A percentile compares a stretch with the other conserved stretches of the same genome.
Evolutionary conservation across 1,284 basidiomycete genomes (phyloP).

Genomic region (Trichosporon sp.): DNA sequence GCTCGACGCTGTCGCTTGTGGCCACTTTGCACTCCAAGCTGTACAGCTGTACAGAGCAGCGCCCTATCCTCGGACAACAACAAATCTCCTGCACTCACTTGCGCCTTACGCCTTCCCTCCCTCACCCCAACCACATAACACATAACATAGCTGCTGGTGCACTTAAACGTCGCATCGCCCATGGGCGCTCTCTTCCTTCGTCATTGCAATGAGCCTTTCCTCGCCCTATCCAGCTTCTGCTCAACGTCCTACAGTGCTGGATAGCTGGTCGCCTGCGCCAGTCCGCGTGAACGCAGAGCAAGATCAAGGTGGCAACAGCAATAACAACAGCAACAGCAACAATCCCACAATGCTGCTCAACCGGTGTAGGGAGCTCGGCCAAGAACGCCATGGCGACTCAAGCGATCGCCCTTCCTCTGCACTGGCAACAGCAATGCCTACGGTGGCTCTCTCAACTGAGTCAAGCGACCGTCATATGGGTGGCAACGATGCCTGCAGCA

Average conservation of each 20-base stretch:
- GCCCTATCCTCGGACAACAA: not conserved
- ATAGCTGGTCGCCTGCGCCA: not conserved
- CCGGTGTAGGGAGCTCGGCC: not conserved
- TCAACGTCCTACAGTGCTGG: not conserved
- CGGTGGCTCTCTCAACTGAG: not conserved
- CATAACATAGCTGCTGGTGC: not conserved
- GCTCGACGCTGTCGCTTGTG: not conserved
- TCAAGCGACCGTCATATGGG: not conserved
- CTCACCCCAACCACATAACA: not conserved
- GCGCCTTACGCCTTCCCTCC: not conserved
- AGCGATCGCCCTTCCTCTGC: not conserved
- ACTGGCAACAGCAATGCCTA: not conserved
- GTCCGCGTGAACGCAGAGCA: not conserved
- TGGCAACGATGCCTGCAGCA: not conserved
- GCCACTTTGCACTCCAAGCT: not conserved
- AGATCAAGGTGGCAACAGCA: not conserved
- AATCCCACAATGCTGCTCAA: not conserved
- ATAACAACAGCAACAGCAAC: not conserved
- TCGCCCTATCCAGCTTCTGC: too few relatives aligned
- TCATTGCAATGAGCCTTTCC: not conserved
- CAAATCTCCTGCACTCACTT: not conserved
- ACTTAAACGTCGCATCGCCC: not conserved
- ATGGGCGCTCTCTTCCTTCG: not conserved
- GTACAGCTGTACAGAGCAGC: too few relatives aligned
- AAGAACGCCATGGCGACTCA: not conserved